Evolutionary conservation across 2,329 filamentous ascomycete species (phyloP).

Genomic region (Pestalotiopsis sp.): DNA sequence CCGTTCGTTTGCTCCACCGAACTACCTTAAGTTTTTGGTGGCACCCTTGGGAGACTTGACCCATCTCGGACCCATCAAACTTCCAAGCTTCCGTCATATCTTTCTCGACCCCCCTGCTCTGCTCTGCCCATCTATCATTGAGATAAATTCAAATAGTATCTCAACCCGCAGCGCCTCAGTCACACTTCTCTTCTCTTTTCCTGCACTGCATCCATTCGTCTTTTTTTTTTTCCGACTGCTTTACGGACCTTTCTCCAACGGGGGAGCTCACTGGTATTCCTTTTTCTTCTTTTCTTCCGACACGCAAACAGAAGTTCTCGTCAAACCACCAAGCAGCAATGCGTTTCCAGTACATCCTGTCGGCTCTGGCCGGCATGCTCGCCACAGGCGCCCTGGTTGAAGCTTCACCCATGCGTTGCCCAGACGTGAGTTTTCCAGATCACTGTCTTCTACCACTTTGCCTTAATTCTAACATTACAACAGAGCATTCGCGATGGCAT

Average conservation of each 20-base stretch:
- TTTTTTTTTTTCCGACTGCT: background rate
- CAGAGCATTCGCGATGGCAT: conserved; percentile 16
- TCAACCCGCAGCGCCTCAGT: background rate
- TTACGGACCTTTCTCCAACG: background rate
- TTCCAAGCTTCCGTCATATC: background rate
- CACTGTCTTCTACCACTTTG: background rate
- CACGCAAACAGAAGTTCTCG: background rate
- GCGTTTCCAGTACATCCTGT: background rate
- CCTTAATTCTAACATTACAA: background rate
- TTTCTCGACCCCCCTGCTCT: background rate
- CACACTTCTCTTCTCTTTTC: background rate
- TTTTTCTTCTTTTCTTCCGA: background rate
- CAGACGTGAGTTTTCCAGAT: background rate
- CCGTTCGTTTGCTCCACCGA: background rate
- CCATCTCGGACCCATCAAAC: background rate
- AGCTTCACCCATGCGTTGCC: conserved; percentile 4
- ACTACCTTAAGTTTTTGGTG: background rate
- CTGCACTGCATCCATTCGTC: background rate
- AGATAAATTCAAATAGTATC: background rate
- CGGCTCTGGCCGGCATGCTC: background rate
- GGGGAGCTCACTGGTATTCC: too few species aligned
- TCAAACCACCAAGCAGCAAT: background rate
- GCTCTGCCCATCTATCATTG: background rate
- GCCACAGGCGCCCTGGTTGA: background rate
- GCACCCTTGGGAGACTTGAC: background rate